Conservation (phyloP, 202 grass and related monocot genomes). For the Panicum virgatum region DNA sequence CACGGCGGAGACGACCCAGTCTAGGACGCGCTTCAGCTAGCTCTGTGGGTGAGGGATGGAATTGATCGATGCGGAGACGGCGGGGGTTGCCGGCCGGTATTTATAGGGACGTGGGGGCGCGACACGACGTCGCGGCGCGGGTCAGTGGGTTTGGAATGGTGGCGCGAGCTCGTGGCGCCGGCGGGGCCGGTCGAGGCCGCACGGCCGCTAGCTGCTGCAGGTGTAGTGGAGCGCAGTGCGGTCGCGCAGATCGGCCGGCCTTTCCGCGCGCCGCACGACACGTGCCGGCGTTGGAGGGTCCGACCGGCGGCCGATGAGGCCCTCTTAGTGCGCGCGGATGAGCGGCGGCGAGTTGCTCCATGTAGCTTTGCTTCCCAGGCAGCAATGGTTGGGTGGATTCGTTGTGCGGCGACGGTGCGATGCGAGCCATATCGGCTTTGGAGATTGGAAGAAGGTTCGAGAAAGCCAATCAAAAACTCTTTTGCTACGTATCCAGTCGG, state of each 20-base stretch:
- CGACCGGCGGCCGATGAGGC: no score
- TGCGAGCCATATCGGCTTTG: neutral
- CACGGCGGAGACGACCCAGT: neutral
- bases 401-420: neutral
- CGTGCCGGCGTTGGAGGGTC: constrained; percentile 11
- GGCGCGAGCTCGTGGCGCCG: constrained; percentile 33
- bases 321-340: neutral
- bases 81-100: neutral
- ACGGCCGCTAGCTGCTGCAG: neutral
- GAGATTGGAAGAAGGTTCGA: constrained; percentile 6
- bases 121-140: neutral
- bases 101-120: constrained; percentile 17
- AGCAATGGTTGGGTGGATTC: neutral
- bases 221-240: constrained; percentile 40
- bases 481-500: no score
- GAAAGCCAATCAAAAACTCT: neutral
- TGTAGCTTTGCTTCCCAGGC: neutral
- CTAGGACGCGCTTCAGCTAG: neutral
- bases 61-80: constrained; percentile 2
- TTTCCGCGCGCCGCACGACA: constrained; percentile 17
- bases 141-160: constrained; percentile 21
- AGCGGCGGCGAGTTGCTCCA: neutral
- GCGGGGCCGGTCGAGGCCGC: constrained; percentile 11
- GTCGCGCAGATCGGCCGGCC: constrained; percentile 14
- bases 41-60: neutral